Evolutionary conservation across 1,284 basidiomycete species (phyloP), one percentile per base, ranked within the genome.

Genomic region (Pseudozyma hubeiensis): DNA sequence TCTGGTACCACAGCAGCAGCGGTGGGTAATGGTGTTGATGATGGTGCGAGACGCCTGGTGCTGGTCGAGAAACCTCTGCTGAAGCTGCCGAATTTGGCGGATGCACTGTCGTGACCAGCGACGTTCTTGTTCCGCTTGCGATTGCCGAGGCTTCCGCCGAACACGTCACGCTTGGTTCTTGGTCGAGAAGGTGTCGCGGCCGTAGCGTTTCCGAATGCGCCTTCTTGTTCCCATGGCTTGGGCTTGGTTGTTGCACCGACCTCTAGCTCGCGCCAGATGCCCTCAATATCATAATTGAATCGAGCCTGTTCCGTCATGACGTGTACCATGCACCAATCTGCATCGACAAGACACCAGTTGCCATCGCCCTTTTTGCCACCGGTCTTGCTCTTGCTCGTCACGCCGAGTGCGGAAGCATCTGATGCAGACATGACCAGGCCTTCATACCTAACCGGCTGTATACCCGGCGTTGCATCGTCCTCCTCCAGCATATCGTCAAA

Each of bases 291-390:
- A 56, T 79, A 83, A 13, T 67, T 76, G 43, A 61, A 77, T 9
- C 82, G 59, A 19, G 78, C 79, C 13, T 76, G 67, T 45, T 65
- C 64, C 14, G 79, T 81, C 79, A 84, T 81, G 41, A 84, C 82
- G 49, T 84, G 82, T 13, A 84, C 81, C 46, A 81, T 75, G 59
- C 80, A 82, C 82, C 82, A 84, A n/a, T 75, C 80, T 1, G 81
- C 81, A 65, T 84, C 81, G 29, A 84, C 74, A 11, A 83, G 66
- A 44, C 78, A 80, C 82, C 82, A 84, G 31, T 84, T 79, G 13
- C 82, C 82, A 48, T 77, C 78, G 3, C 81, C 82, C 46, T 79
- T 71, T 54, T 73, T 74, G 17, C 62, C 64, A 11, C 76, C 59
- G 2, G 66, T 66, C 39, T 75, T 75, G 63, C 55, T 59, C 54